These are phyloP conservation scores for Nakaseomyces bracarensis DNA, from an alignment of 1,139 yeast species.

Conservation along the genomic window DNA sequence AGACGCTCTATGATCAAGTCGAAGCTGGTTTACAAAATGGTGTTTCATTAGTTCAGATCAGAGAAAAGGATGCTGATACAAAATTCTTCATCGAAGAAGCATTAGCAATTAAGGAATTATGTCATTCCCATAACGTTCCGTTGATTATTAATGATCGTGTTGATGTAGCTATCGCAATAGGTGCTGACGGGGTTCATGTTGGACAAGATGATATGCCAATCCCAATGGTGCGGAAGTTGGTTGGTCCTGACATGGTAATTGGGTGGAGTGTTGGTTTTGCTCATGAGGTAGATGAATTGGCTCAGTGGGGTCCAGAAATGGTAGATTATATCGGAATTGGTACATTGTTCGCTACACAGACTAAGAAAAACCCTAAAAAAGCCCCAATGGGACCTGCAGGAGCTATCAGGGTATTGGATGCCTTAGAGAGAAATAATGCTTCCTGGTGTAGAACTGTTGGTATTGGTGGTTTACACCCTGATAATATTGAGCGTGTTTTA, in stretches of 20 bases:
- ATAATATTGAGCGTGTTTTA: conserved; percentile 52
- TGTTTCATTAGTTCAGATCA: conserved; percentile 70
- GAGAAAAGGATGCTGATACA: conserved; percentile 73
- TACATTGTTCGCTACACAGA: conserved; percentile 63
- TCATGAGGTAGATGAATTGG: conserved; percentile 51
- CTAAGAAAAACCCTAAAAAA: conserved; percentile 55
- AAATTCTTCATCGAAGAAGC: conserved; percentile 61
- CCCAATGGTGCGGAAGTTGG: conserved; percentile 45
- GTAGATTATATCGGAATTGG: conserved; percentile 88
- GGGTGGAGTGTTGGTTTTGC: conserved; percentile 68
- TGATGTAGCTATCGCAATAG: conserved; percentile 84
- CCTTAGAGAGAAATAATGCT: conserved; percentile 37
- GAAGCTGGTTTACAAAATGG: conserved; percentile 59
- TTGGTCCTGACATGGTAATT: conserved; percentile 68
- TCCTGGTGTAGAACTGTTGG: conserved; percentile 52
- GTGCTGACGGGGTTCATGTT: conserved; percentile 88
- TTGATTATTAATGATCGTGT: conserved; percentile 80
- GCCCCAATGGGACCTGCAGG: conserved; percentile 62
- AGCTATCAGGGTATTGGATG: conserved; percentile 45
- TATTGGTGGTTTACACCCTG: conserved; percentile 76
- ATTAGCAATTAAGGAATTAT: conserved; percentile 48
- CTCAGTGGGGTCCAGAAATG: conserved; percentile 39
- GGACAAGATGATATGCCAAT: conserved; percentile 92
- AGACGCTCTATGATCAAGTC: conserved; percentile 54
- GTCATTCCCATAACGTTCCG: conserved; percentile 56